phyloP scores from a whole-genome alignment of 371 early-diverging fungal genomes.

The Zychaea mexicana region DNA sequence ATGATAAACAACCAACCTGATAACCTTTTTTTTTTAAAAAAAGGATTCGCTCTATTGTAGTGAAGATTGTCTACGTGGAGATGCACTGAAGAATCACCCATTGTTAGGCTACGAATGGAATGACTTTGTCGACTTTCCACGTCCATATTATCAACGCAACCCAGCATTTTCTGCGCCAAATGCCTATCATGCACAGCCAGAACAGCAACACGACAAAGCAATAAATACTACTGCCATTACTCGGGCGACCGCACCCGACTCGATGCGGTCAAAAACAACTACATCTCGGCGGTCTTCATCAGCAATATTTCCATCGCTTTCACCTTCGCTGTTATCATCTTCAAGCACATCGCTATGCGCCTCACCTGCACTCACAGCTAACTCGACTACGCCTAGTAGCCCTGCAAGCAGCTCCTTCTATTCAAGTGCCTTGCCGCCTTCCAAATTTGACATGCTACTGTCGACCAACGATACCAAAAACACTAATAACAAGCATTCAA shows the following conservation, averaged over 20 bases:
- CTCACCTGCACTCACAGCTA: not conserved
- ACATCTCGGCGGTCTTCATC: not conserved
- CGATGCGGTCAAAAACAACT: not conserved
- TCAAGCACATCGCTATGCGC: not conserved
- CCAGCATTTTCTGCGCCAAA: no score
- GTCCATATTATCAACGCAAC: not conserved
- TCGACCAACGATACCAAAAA: not conserved
- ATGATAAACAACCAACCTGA: not conserved
- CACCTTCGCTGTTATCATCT: not conserved
- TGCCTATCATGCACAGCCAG: no score
- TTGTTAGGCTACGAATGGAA: constrained; percentile 30
- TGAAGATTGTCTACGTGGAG: constrained; percentile 26
- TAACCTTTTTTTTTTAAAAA: not conserved
- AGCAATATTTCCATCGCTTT: not conserved
- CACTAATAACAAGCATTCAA: no score
- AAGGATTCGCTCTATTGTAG: constrained; percentile 36
- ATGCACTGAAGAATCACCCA: constrained; percentile 31
- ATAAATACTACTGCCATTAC: no score
- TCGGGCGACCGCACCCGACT: no score
- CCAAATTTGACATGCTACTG: not conserved
- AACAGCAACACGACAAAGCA: no score
- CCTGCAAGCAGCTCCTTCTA: not conserved
- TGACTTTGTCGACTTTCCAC: constrained; percentile 29
- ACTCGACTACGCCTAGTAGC: not conserved
- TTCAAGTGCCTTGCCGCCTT: not conserved